Percentiles rank a stretch among this genome's conserved stretches.
Evolutionary conservation across 2,329 filamentous ascomycete genomes (phyloP).

Genomic region (Ascosphaera acerosa): DNA sequence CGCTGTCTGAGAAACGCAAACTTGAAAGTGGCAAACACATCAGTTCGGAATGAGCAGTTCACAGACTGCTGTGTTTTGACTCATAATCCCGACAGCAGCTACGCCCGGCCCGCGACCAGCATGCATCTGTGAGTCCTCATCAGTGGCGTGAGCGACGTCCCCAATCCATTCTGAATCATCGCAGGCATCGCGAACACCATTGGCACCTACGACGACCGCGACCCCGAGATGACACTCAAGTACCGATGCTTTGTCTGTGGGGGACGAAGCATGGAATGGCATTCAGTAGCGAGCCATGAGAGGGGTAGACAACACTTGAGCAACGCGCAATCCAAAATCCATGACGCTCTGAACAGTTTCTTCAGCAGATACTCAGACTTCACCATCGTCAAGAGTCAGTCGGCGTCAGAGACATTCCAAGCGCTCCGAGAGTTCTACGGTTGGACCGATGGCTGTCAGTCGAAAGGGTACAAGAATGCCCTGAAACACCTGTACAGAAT

Average conservation of each 20-base stretch:
- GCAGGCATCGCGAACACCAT: too few species aligned
- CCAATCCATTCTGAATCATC: too few species aligned
- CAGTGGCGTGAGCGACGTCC: too few species aligned
- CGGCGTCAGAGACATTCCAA: neutral
- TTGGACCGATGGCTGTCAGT: neutral
- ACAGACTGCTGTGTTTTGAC: too few species aligned
- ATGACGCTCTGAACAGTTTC: neutral
- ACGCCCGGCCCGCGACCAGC: too few species aligned
- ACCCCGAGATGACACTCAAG: neutral
- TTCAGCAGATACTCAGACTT: neutral
- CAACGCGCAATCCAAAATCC: neutral
- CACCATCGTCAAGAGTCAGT: neutral
- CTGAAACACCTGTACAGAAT: neutral
- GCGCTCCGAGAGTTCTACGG: neutral
- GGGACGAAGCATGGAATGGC: constrained; percentile 1
- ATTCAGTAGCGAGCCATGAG: neutral
- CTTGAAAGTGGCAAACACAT: too few species aligned
- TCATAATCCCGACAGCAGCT: too few species aligned
- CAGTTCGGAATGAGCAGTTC: too few species aligned
- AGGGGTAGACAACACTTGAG: neutral
- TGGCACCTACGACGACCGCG: too few species aligned
- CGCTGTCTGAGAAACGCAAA: too few species aligned
- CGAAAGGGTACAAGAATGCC: neutral
- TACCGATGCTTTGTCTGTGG: neutral
- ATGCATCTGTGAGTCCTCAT: too few species aligned